phyloP scores from a whole-genome alignment of 805 yeast species.

The Ogataea salicorniae region DNA sequence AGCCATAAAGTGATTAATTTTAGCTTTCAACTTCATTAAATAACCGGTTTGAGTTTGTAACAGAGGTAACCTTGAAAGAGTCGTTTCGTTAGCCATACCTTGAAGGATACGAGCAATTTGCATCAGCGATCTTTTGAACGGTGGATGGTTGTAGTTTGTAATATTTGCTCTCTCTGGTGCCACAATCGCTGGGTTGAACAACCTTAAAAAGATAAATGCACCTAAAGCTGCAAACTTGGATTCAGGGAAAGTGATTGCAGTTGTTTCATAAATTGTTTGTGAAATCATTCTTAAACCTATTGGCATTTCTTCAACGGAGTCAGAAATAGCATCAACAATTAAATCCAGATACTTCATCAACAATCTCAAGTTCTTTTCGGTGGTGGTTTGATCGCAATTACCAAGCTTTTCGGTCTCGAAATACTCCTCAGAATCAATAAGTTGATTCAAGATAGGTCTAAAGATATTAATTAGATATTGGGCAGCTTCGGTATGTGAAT shows the following conservation, averaged over 20 bases:
- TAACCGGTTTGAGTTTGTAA: conserved; percentile 35
- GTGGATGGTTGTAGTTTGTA: conserved; percentile 9
- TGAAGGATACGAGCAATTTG: conserved; percentile 81
- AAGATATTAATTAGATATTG: conserved; percentile 51
- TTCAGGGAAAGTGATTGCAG: conserved; percentile 58
- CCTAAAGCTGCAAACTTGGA: conserved; percentile 73
- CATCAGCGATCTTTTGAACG: conserved; percentile 57
- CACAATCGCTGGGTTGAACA: conserved; percentile 84
- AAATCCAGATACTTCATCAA: conserved; percentile 54
- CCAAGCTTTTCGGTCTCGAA: conserved; percentile 60
- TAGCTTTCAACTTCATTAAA: conserved; percentile 33
- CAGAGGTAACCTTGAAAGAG: conserved; percentile 58
- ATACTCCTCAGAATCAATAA: conserved; percentile 42
- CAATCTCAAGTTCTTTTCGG: conserved; percentile 36
- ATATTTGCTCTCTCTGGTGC: conserved; percentile 62
- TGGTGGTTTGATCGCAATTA: conserved; percentile 28
- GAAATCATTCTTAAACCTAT: conserved; percentile 68
- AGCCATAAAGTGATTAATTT: conserved; percentile 38
- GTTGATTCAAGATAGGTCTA: conserved; percentile 50
- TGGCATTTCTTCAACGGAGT: conserved; percentile 58
- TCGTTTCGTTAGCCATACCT: conserved; percentile 78
- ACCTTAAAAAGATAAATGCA: conserved; percentile 76
- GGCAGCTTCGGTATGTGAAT: conserved; percentile 62
- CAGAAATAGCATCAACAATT: conserved; percentile 54
- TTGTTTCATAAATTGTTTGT: conserved; percentile 52